Evolutionary conservation across 2,329 filamentous ascomycete genomes (phyloP), one percentile per base, ranked within the genome.

Genomic region (Colletotrichum tropicicola): DNA sequence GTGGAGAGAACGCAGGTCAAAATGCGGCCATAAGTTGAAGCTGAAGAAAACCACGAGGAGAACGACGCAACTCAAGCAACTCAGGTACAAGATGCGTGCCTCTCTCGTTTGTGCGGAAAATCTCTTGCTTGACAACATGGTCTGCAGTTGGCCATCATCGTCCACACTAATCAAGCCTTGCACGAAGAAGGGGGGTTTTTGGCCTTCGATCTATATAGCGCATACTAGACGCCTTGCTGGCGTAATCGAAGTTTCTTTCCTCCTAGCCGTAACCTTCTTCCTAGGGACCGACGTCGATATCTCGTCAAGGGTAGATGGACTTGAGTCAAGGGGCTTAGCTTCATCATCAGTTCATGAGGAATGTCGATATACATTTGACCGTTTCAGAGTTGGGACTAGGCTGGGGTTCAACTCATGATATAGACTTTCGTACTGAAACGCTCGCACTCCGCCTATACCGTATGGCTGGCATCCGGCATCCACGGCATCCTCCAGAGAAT

Each of bases 361-460:
- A 57, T 44, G 35, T 47, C 27, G 44, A 51, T 44, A 10, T 27
- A 35, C 51, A 43, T 49, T 37, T 56, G 25, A 35, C 19, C 27
- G 43, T 57, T 44, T 49, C 43, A 41, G 27, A 41, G 43, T 9
- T 27, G 35, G 43, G n/a, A 44, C 12, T 17, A 41, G n/a, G 10
- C 13, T 43, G 32, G 32, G 30, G 32, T 62, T 57, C 51, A 62
- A 43, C 43, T 48, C 7, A 57, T 49, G 15, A 56, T 49, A 27
- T 56, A 47, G 25, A 56, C 49, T 61, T 56, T 48, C n/a, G 19
- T 17, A 12, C 30, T 56, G 58, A 41, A 61, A 61, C 49, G 23
- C 30, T 56, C 39, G 51, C 30, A 48, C 10, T 41, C 51, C 41
- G 30, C 25, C 32, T 15, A 35, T 35, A 6, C 32, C 32, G 32